Conservation (phyloP, 305 asterid genomes). For the Solanum hybrid region DNA sequence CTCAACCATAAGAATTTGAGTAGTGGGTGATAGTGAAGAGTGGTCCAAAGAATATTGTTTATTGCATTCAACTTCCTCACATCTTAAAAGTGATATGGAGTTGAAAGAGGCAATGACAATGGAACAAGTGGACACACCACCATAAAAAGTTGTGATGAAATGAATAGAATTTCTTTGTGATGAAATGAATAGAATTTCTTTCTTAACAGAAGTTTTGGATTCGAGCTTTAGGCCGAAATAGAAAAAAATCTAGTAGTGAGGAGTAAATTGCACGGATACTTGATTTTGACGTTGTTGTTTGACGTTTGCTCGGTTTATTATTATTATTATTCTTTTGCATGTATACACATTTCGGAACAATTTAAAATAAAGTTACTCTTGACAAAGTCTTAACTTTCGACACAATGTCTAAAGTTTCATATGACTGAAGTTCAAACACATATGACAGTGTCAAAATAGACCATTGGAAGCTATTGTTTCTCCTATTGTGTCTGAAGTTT, state of each 20-base stretch:
- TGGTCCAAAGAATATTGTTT: not conserved
- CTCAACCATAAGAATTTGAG: not conserved
- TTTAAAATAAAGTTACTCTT: not conserved
- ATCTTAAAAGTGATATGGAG: not conserved
- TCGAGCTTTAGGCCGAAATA: fast-evolving
- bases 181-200: not conserved
- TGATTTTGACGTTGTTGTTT: not conserved
- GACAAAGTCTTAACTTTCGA: not conserved
- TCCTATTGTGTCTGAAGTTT: not conserved
- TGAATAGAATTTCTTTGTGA: not conserved
- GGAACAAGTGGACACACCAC: not conserved
- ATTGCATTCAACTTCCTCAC: slow-evolving; percentile 1
- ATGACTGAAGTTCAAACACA: not conserved
- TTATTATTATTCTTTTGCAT: not conserved
- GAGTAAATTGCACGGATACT: not conserved
- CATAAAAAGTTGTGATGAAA: not conserved
- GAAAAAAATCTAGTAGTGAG: not conserved
- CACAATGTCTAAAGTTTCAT: not conserved
- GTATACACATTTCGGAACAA: not conserved
- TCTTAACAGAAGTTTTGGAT: not conserved
- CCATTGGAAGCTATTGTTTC: not conserved
- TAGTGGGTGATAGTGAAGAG: not conserved
- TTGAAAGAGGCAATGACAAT: not conserved
- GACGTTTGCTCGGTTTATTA: not conserved
- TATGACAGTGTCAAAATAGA: not conserved